Percentiles rank a stretch among this genome's conserved stretches.
Evolutionary conservation across 129 eudicot genomes (phyloP).

Genomic region (Apium graveolens): DNA sequence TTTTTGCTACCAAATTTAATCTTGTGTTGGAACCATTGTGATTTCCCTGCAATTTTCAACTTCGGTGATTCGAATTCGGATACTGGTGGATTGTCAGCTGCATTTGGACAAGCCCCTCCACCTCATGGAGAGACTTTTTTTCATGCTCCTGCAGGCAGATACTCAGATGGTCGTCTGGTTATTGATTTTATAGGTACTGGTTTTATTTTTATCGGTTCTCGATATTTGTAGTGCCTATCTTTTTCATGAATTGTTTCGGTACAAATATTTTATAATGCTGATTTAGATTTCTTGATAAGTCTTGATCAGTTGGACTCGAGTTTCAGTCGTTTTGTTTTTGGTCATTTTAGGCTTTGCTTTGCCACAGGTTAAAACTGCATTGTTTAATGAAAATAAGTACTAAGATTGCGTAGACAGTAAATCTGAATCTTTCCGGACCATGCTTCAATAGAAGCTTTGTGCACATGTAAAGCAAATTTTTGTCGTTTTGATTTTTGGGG

Average conservation of each 20-base stretch:
- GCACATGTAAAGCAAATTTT: background rate
- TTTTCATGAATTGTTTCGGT: background rate
- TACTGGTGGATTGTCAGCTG: conserved; percentile 92
- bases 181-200: conserved; percentile 70
- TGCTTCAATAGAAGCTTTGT: background rate
- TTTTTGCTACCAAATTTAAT: background rate
- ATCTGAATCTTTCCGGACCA: no score
- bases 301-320: background rate
- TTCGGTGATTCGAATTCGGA: conserved; percentile 97
- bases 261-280: background rate
- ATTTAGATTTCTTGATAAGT: background rate
- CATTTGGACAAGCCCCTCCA: conserved; percentile 75
- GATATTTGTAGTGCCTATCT: background rate
- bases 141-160: conserved; percentile 67
- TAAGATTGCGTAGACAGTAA: no score
- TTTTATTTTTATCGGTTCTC: background rate
- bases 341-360: background rate
- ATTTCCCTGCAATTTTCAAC: conserved; percentile 74
- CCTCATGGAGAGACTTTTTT: conserved; percentile 76
- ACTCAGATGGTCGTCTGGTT: conserved; percentile 62
- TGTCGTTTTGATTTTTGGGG: background rate
- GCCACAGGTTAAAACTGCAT: background rate
- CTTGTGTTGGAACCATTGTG: conserved; percentile 20
- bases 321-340: no score
- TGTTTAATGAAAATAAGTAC: no score